phyloP scores from a whole-genome alignment of 345 rosid genomes.

The Gynandropsis gynandra region DNA sequence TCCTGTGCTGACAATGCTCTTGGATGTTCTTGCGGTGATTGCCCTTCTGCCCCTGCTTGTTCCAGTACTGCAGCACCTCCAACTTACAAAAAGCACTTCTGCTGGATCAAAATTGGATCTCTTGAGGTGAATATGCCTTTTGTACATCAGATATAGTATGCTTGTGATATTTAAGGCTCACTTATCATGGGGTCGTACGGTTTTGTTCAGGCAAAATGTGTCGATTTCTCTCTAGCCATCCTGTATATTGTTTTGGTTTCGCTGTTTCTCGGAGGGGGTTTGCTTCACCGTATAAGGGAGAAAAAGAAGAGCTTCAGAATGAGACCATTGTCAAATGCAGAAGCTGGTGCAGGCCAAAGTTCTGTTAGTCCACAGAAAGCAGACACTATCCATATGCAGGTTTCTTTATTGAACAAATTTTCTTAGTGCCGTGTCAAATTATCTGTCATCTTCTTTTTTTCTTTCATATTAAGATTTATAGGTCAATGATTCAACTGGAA shows the following conservation, averaged over 20 bases:
- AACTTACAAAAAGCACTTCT: conserved; percentile 38
- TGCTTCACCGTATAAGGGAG: conserved; percentile 49
- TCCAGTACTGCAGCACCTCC: conserved; percentile 47
- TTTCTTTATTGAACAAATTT: conserved; percentile 20
- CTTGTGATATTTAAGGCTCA: conserved; percentile 3
- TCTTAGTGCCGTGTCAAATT: too few species aligned
- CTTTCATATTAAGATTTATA: too few species aligned
- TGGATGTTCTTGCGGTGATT: conserved; percentile 98
- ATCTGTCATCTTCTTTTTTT: too few species aligned
- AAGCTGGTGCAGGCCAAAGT: conserved; percentile 34
- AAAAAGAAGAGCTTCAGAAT: conserved; percentile 42
- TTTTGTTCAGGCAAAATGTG: conserved; percentile 67
- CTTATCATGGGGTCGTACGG: conserved; percentile 20
- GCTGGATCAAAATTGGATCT: conserved; percentile 71
- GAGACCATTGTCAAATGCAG: conserved; percentile 37
- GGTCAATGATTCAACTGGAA: neutral
- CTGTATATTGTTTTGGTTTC: conserved; percentile 66
- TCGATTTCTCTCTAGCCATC: conserved; percentile 64
- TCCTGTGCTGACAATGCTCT: conserved; percentile 75
- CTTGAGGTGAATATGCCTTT: conserved; percentile 42
- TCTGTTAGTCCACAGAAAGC: conserved; percentile 44
- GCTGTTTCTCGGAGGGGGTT: conserved; percentile 72
- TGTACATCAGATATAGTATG: neutral
- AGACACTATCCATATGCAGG: conserved; percentile 62
- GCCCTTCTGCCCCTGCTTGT: conserved; percentile 72